Base-by-base conservation (phyloP, 2,329 filamentous ascomycete species). In the Diplodia seriata region DNA sequence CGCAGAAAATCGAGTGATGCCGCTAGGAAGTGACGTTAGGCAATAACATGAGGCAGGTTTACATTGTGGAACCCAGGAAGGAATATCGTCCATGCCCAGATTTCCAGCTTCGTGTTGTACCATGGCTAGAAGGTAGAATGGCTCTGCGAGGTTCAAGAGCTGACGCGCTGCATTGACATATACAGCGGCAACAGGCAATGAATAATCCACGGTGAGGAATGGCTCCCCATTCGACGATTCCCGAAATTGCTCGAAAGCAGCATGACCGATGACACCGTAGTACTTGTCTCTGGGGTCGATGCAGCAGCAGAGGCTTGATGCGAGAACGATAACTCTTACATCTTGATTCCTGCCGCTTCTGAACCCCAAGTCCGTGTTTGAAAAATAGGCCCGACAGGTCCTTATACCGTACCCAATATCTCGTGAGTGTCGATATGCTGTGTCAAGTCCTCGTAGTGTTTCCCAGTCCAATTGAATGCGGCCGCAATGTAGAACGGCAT, bases 311-410 rank as follows among this genome's bases (percentile, higher is more conserved):
- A 3, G 0, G 5, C 40, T 18, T 43, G 40, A 18, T 2, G 1
- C 18, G 40, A 0, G 0, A 18, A n/a, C 0, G 1, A 43, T n/a
- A 3, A 0, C 0, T 15, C 40, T 43, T 18, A 43, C 15, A 43
- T 43, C 40, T 1, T 3, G 0, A n/a, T 18, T 8, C 18, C 1
- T 43, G 18, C 3, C 1, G 18, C 8, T 8, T 18, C 40, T 15
- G 15, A n/a, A 43, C 15, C 40, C 40, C 2, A n/a, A n/a, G n/a
- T n/a, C n/a, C n/a, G n/a, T n/a, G n/a, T n/a, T n/a, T n/a, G n/a
- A n/a, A n/a, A n/a, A n/a, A n/a, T n/a, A n/a, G n/a, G n/a, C n/a
- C n/a, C n/a, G n/a, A n/a, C n/a, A n/a, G n/a, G n/a, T n/a, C n/a
- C n/a, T n/a, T n/a, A n/a, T n/a, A n/a, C n/a, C n/a, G n/a, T n/a